Evolutionary conservation across 2,329 filamentous ascomycete genomes (phyloP).

Genomic region (Xylaria sp.): DNA sequence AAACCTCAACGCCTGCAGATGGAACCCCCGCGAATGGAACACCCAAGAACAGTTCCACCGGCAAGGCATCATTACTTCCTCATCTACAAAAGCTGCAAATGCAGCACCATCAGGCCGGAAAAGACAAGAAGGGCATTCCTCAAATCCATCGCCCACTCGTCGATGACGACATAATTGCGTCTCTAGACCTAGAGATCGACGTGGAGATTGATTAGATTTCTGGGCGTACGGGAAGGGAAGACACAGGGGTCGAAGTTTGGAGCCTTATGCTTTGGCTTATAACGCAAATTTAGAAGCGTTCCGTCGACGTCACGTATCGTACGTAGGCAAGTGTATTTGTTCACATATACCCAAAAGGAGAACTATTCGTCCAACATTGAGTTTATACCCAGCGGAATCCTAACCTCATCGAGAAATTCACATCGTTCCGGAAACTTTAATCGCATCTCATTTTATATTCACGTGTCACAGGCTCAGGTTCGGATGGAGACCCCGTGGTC

Average conservation of each 20-base stretch:
- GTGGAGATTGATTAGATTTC: slow-evolving; percentile 75
- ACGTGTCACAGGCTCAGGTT: background rate
- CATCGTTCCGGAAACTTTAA: background rate
- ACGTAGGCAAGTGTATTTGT: slow-evolving; percentile 7
- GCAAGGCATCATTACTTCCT: slow-evolving; percentile 58
- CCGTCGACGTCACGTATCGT: background rate
- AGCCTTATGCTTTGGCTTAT: background rate
- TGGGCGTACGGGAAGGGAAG: background rate
- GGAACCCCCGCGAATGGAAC: slow-evolving; percentile 64
- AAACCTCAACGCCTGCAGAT: slow-evolving; percentile 63
- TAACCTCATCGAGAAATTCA: background rate
- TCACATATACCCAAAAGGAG: background rate
- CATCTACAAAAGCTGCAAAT: slow-evolving; percentile 66
- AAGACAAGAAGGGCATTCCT: slow-evolving; percentile 71
- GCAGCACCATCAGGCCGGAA: slow-evolving; percentile 62
- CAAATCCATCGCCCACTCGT: slow-evolving; percentile 82
- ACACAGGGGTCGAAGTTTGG: background rate
- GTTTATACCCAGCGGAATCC: background rate
- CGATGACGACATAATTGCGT: slow-evolving; percentile 93
- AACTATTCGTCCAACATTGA: background rate
- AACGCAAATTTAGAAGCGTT: background rate
- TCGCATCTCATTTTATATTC: background rate
- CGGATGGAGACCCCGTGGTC: background rate
- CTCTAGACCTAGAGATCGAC: slow-evolving; percentile 90
- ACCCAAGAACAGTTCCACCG: slow-evolving; percentile 58